Evolutionary conservation across 805 yeast genomes (phyloP).

Genomic region (Sporopachydermia lactativora): DNA sequence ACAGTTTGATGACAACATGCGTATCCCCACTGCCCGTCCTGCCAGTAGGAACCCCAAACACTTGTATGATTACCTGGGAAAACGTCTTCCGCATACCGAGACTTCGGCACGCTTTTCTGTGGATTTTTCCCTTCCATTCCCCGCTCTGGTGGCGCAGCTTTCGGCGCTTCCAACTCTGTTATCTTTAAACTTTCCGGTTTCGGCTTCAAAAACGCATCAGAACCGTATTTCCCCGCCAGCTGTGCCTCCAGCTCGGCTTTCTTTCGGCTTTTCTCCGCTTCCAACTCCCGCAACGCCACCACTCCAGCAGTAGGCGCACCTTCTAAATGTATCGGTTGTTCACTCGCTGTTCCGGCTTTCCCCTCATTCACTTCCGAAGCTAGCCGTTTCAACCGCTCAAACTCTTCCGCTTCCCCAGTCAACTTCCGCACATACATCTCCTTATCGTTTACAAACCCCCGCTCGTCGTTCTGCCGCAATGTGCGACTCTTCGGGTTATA

Average conservation of each 20-base stretch:
- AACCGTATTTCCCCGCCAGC: conserved; percentile 27
- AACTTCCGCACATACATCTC: conserved; percentile 38
- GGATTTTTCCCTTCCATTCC: conserved; percentile 6
- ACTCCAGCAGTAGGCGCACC: conserved; percentile 35
- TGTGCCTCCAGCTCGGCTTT: conserved; percentile 19
- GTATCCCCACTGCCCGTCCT: conserved; percentile 30
- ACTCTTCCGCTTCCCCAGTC: conserved; percentile 43
- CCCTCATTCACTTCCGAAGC: conserved; percentile 31
- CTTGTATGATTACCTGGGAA: conserved; percentile 24
- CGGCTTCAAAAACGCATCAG: conserved; percentile 9
- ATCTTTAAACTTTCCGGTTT: not conserved
- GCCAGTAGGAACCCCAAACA: conserved; percentile 32
- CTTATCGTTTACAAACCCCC: conserved; percentile 24
- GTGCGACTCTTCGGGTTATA: conserved; percentile 22
- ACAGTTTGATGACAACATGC: conserved; percentile 25
- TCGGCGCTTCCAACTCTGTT: conserved; percentile 1
- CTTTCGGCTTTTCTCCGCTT: conserved; percentile 17
- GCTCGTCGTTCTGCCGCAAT: conserved; percentile 16
- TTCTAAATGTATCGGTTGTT: conserved; percentile 20
- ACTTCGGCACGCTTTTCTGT: conserved; percentile 7
- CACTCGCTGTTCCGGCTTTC: conserved; percentile 11
- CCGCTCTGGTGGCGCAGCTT: not conserved
- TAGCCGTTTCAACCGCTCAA: conserved; percentile 32
- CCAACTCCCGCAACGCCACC: conserved; percentile 21
- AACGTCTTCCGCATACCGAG: conserved; percentile 24